Conservation (phyloP, 495 filamentous ascomycete genomes). For the Penicillium macrosclerotiorum region DNA sequence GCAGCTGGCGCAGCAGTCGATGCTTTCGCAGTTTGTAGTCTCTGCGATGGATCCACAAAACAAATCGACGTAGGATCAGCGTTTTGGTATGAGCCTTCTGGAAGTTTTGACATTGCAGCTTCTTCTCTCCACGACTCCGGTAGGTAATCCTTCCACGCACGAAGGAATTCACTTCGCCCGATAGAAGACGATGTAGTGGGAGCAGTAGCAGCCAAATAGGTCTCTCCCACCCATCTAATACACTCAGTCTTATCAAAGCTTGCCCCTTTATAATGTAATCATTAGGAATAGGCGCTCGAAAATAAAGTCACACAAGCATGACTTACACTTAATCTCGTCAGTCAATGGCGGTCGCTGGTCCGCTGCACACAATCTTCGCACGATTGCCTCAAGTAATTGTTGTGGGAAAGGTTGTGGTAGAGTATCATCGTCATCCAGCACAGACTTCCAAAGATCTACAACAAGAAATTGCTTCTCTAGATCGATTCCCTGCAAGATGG, state of each 20-base stretch:
- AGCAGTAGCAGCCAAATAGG: slow-evolving; percentile 50
- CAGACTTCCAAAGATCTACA: slow-evolving; percentile 45
- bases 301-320: background rate
- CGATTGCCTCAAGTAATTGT: slow-evolving; percentile 42
- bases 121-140: slow-evolving; percentile 58
- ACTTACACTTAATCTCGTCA: slow-evolving; percentile 43
- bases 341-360: slow-evolving; percentile 18
- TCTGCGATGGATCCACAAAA: slow-evolving; percentile 35
- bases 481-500: slow-evolving; percentile 44
- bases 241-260: slow-evolving; percentile 46
- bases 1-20: slow-evolving; percentile 28
- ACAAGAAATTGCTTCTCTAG: slow-evolving; percentile 47
- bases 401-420: slow-evolving; percentile 34
- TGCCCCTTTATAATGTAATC: slow-evolving; percentile 38
- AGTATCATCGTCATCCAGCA: slow-evolving; percentile 42
- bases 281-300: background rate
- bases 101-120: slow-evolving; percentile 45
- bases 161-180: slow-evolving; percentile 48
- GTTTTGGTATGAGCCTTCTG: slow-evolving; percentile 38
- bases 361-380: slow-evolving; percentile 34
- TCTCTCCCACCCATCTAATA: slow-evolving; percentile 51
- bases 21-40: slow-evolving; percentile 32
- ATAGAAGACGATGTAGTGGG: slow-evolving; percentile 32
- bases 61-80: slow-evolving; percentile 41
- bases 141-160: slow-evolving; percentile 55